A percentile compares a stretch with the other conserved stretches of the same genome.
Conservation (phyloP, 2,329 filamentous ascomycete species). For the Pseudogymnoascus sp. region DNA sequence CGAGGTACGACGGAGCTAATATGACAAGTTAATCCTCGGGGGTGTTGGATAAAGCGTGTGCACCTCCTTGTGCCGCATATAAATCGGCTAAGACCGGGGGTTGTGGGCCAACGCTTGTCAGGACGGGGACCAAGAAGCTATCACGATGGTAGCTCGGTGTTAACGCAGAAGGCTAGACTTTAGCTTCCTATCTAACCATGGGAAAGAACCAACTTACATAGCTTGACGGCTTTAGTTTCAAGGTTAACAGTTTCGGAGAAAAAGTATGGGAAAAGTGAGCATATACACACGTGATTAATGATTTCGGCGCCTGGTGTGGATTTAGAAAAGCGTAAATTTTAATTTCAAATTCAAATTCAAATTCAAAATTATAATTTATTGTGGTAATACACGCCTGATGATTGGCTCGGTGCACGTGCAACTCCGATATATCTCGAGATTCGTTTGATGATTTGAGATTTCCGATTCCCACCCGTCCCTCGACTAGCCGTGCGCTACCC, state of each 20-base stretch:
- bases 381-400: not conserved
- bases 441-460: not conserved
- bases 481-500: slow-evolving; percentile 1
- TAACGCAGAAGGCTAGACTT: not conserved
- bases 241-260: not conserved
- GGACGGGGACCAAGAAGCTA: too few relatives aligned
- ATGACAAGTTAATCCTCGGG: not conserved
- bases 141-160: too few relatives aligned
- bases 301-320: not conserved
- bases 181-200: not conserved
- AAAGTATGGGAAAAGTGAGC: not conserved
- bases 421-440: not conserved
- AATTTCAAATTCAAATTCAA: not conserved
- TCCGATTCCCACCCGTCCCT: not conserved
- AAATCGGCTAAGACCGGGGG: too few relatives aligned
- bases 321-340: not conserved
- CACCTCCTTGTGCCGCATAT: too few relatives aligned
- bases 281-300: not conserved
- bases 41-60: too few relatives aligned
- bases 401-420: not conserved
- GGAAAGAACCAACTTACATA: not conserved
- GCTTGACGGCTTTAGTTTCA: not conserved
- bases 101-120: too few relatives aligned
- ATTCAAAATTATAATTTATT: not conserved
- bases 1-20: not conserved